These are phyloP conservation scores for Astrephomene gubernaculifera DNA, from an alignment of 139 green algal species.

Conservation along the genomic window DNA sequence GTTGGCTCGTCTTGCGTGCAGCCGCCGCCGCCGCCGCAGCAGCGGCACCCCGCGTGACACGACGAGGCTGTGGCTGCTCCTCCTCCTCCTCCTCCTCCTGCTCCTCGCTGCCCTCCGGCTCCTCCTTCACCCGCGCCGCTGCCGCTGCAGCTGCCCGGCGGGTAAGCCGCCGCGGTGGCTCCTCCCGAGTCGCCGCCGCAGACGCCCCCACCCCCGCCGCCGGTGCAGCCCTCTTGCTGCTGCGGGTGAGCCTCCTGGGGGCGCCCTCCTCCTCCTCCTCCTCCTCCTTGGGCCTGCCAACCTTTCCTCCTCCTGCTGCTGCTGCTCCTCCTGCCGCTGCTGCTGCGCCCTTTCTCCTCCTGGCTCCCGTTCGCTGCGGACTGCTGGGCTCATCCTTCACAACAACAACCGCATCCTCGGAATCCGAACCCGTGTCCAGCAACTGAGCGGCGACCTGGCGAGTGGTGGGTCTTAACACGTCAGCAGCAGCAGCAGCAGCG, in stretches of 20 bases:
- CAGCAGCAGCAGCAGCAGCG: too few relatives aligned
- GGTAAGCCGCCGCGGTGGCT: background rate
- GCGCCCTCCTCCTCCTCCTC: background rate
- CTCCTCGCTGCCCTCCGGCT: background rate
- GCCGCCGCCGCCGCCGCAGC: too few relatives aligned
- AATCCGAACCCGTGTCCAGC: too few relatives aligned
- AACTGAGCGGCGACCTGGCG: too few relatives aligned
- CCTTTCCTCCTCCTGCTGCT: background rate
- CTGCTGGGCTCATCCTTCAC: background rate
- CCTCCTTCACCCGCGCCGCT: background rate
- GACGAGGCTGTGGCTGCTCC: background rate
- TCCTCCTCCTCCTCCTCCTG: constrained; percentile 9
- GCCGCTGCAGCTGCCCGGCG: background rate
- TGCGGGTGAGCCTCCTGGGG: background rate
- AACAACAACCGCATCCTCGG: background rate
- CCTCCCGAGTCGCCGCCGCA: background rate
- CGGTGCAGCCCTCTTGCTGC: background rate
- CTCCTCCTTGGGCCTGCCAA: background rate
- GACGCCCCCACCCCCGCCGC: background rate
- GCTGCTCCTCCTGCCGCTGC: background rate
- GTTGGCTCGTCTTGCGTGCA: background rate
- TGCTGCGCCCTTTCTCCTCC: background rate
- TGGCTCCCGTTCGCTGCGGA: background rate
- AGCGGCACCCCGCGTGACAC: too few relatives aligned
- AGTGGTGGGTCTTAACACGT: too few relatives aligned